Evolutionary conservation across 768 basidiomycete species (phyloP), one percentile per base, ranked within the genome.

Genomic region (Mrakia gelida): DNA sequence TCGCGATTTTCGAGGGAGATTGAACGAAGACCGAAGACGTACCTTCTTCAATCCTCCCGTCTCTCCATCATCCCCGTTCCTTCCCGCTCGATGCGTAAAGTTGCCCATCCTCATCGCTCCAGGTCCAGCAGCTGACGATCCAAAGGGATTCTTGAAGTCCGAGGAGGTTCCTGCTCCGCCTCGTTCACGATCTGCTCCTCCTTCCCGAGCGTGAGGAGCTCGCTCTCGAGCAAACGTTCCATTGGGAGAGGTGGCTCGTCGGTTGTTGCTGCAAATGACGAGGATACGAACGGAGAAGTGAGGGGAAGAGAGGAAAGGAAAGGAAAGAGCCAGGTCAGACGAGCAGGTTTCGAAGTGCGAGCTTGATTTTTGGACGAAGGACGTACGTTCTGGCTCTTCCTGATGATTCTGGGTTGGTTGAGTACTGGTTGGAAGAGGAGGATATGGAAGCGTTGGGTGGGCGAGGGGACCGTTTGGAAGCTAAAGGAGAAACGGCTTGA

Each of bases 21-120:
- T 9, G 38, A 18, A 1, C 4, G 43, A 6, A 23, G 18, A 21
- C 28, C 10, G 52, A 41, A 1, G 43, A 52, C 45, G 52, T 11
- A 72, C 71, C 71, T 72, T 72, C 71, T 72, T 76, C 49, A 49
- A 26, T 11, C 74, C 74, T 7, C 6, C 23, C 41, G 41, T 49
- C 68, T 59, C 75, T 56, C 49, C 68, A 26, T 68, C 68, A 38
- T 43, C 75, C 32, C 75, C 65, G 49, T 41, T 41, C 54, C 54
- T 28, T 3, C 30, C 67, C 30, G 65, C 63, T 23, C 63, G 63
- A 30, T 65, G 63, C 26, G 65, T 76, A 54, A 76, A 76, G 38
- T 41, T 67, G n/a, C 75, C 75, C 75, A 76, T 76, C 32, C 75
- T n/a, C 71, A 72, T 72, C 8, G 41, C 71, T 56, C 41, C 75